Percentiles rank a stretch among this genome's conserved stretches.
phyloP scores from a whole-genome alignment of 2,329 filamentous ascomycete genomes.

The Xylaria sp. region DNA sequence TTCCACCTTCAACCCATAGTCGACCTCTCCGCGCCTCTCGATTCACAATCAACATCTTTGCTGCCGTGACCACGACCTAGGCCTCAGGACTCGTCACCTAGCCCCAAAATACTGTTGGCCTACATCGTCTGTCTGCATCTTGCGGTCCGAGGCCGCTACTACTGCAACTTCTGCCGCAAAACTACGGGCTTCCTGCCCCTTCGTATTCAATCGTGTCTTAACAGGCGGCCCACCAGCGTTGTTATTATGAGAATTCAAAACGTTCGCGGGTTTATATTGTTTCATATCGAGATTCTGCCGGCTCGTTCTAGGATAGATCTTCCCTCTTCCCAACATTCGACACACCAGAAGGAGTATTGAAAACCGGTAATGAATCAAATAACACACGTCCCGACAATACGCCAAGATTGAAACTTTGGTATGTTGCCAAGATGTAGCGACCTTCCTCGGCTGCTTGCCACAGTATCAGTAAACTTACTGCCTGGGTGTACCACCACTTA shows the following conservation, averaged over 20 bases:
- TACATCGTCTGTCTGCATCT: no score
- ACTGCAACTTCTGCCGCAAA: no score
- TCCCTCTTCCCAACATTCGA: constrained; percentile 68
- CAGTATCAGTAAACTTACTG: constrained; percentile 79
- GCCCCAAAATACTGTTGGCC: no score
- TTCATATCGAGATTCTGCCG: constrained; percentile 56
- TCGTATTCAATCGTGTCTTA: constrained; percentile 9
- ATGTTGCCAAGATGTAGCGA: constrained; percentile 80
- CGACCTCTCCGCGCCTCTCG: no score
- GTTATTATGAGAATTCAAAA: constrained; percentile 39
- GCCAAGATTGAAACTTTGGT: constrained; percentile 77
- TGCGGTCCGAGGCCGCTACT: no score
- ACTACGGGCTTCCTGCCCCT: no score
- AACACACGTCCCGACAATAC: constrained; percentile 55
- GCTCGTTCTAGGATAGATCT: constrained; percentile 48
- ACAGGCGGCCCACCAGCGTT: constrained; percentile 16
- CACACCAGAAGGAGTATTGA: constrained; percentile 61
- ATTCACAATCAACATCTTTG: no score
- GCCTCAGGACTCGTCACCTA: no score
- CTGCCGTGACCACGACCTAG: no score
- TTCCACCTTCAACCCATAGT: no score
- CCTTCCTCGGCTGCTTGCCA: constrained; percentile 77
- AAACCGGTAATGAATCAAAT: no score
- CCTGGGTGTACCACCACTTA: constrained; percentile 62
- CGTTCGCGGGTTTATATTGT: constrained; percentile 55